A percentile compares a stretch with the other conserved stretches of the same genome.
These are phyloP conservation scores for Penicillium sclerotigenum DNA, from an alignment of 2,329 filamentous ascomycete genomes.

Conservation along the genomic window DNA sequence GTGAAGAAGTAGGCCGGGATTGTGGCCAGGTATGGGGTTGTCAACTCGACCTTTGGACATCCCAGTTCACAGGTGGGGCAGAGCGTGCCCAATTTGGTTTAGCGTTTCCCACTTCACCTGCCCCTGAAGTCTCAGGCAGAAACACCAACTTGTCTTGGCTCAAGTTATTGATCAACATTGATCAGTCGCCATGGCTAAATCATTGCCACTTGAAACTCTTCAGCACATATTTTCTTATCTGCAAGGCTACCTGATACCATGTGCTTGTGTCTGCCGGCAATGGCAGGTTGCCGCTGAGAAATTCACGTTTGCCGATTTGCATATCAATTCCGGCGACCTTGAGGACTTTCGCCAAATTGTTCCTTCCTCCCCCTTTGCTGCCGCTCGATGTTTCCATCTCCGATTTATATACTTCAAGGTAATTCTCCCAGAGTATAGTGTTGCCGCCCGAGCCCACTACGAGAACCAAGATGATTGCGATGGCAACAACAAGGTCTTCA, in stretches of 20 bases:
- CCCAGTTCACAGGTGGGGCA: too few species aligned
- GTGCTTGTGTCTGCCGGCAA: not conserved
- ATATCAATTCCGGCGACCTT: not conserved
- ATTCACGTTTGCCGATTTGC: not conserved
- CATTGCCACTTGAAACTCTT: not conserved
- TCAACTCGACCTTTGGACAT: too few species aligned
- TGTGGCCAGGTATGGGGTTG: too few species aligned
- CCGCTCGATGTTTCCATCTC: not conserved
- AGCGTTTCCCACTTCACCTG: not conserved
- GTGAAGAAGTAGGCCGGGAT: slow-evolving; percentile 36
- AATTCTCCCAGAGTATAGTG: not conserved
- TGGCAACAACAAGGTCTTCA: not conserved
- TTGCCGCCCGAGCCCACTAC: not conserved
- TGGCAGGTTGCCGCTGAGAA: not conserved
- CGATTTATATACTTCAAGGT: not conserved
- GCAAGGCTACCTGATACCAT: not conserved
- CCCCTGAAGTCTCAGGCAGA: not conserved
- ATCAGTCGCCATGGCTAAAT: not conserved
- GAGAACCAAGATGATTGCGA: not conserved
- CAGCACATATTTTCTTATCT: not conserved
- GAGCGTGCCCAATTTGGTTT: too few species aligned
- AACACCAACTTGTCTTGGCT: not conserved
- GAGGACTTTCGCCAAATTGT: not conserved
- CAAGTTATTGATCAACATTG: not conserved
- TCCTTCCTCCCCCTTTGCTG: not conserved